Evolutionary conservation across 495 filamentous ascomycete species (phyloP).

Genomic region (Penicillium psychrofluorescens): DNA sequence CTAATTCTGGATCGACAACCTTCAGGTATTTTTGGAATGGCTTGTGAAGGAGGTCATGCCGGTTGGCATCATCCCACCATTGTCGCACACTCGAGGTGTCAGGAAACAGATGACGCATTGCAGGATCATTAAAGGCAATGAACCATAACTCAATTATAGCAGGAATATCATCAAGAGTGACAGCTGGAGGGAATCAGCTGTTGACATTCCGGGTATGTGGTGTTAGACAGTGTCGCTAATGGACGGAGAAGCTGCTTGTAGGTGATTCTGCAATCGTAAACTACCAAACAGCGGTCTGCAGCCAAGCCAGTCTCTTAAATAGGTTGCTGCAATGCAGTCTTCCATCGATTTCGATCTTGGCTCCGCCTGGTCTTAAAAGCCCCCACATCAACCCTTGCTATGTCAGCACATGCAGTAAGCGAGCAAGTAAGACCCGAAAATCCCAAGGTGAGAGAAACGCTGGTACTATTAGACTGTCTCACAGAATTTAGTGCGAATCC

Average conservation of each 20-base stretch:
- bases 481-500: no score
- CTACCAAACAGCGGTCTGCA: no score
- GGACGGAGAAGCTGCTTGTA: background rate
- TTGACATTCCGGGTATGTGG: background rate
- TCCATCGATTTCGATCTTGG: no score
- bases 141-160: slow-evolving; percentile 9
- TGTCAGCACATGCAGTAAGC: no score
- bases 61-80: slow-evolving; percentile 8
- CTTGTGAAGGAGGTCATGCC: background rate
- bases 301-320: no score
- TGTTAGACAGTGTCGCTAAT: background rate
- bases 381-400: no score
- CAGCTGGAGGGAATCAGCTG: background rate
- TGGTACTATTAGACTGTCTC: no score
- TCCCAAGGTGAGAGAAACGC: no score
- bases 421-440: no score
- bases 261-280: no score
- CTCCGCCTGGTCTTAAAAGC: no score
- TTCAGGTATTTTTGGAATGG: slow-evolving; percentile 10
- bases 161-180: slow-evolving; percentile 8
- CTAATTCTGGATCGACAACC: slow-evolving; percentile 5
- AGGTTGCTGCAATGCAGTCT: no score
- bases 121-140: slow-evolving; percentile 11
- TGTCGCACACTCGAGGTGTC: slow-evolving; percentile 14
- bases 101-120: slow-evolving; percentile 8